Evolutionary conservation across 108 stramenopile genomes (phyloP), one percentile per base, ranked within the genome.

Genomic region (Pseudonitzschia pungens): DNA sequence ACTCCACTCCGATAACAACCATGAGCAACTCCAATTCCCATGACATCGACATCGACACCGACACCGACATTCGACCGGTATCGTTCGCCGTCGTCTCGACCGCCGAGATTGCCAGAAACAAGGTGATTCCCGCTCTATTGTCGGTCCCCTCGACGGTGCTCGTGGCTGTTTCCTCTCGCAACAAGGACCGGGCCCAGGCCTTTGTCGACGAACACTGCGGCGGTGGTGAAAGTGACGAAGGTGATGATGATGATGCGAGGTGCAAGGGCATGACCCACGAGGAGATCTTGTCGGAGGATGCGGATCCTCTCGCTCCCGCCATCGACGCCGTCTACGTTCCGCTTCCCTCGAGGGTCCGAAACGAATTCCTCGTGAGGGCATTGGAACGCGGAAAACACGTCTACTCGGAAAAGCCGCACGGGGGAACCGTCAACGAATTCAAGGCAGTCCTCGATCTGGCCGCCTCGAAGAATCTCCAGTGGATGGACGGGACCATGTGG

Each of bases 401-500:
- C 6, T 58, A 58, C 57, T 31, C 29, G 14, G 57, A 58, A n/a
- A 58, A 58, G 27, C 57, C 57, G 29, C 29, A 28, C 29, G 57
- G 57, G 15, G 57, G 57, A 22, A 58, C 57, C 29, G 57, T 58
- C 15, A 18, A 31, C 29, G 57, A 58, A 27, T n/a, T 58, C 15
- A 22, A 15, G 29, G 7, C 57, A 8, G 29, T 58, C 16, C 29
- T 58, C 27, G 57, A 22, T 6, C 57, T 58, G 27, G 57, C 57
- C 3, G 57, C 29, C 27, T 28, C 27, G 10, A 58, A 58, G 29
- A 58, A 58, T 15, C 29, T 58, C 5, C 57, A 58, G 29, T 58
- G 27, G 27, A 58, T 58, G 57, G 57, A 58, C 29, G 57, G 57
- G 14, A 58, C 57, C 57, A 58, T 58, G 57, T 58, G 57, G 57